Evolutionary conservation across 345 rosid species (phyloP), one percentile per base, ranked within the genome.

Genomic region (Brassica carinata): DNA sequence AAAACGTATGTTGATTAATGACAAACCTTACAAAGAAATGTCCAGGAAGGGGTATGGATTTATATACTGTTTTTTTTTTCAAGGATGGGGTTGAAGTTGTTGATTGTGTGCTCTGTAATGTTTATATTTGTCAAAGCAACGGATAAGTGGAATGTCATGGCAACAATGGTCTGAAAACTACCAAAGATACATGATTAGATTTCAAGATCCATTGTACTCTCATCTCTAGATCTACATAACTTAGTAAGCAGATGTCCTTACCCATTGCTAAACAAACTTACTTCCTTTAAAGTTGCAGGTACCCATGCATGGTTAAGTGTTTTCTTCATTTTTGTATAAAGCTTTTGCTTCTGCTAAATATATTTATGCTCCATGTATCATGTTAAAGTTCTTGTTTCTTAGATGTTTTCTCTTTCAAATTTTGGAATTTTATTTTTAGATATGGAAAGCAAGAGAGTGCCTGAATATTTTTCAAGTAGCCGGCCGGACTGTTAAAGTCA

Each of bases 371-470:
- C 6, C 38, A 5, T 34, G 38, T 34, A 29, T 29, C 30, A 29
- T 29, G 30, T 29, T 29, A 61, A 9, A 51, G 59, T 48, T 30
- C 36, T 61, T n/a, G 62, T 53, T 10, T 2, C 31, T 14, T 34
- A 8, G 38, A 43, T 71, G 33, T 3, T 18, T 67, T 27, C 7
- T 67, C 75, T 69, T 69, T 69, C 57, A n/a, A 72, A 58, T 83
- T 53, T 27, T 82, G 61, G 59, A 67, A 81, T 29, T 29, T 29
- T 3, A 82, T 71, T 64, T 77, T 72, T 77, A 93, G 99, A 93
- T 96, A 70, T 93, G 95, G 99, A 93, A 85, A 88, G 99, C 99
- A 26, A 96, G 88, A 87, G 99, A 93, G 83, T 96, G 98, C 83
- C 87, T 96, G 66, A 89, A 83, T 84, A 80, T 96, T 90, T 90